phyloP scores from a whole-genome alignment of 2,329 filamentous ascomycete species.

The Trichoderma sp. region DNA sequence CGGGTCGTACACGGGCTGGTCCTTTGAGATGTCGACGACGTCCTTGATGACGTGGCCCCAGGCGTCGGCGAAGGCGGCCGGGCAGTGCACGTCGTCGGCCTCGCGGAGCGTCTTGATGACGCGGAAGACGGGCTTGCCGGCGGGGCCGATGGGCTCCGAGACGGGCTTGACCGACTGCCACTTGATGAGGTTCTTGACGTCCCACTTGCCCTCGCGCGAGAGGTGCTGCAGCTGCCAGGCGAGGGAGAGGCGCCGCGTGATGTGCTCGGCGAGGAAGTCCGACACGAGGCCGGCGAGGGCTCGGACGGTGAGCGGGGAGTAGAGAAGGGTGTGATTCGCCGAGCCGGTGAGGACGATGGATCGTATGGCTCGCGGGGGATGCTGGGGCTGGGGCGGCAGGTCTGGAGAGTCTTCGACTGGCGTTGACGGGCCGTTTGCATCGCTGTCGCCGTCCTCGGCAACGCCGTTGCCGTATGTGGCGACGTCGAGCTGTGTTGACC shows the following conservation, averaged over 20 bases:
- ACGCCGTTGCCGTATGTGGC: neutral
- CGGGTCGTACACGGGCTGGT: slow-evolving; percentile 86
- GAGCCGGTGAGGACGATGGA: slow-evolving; percentile 72
- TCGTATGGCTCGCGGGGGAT: slow-evolving; percentile 62
- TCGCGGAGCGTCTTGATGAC: slow-evolving; percentile 93
- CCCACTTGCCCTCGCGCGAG: slow-evolving; percentile 91
- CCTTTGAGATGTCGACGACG: slow-evolving; percentile 88
- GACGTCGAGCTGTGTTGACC: slow-evolving; percentile 38
- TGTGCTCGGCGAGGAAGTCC: slow-evolving; percentile 73
- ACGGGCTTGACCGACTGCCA: slow-evolving; percentile 82
- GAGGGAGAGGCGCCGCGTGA: slow-evolving; percentile 77
- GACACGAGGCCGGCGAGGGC: slow-evolving; percentile 79
- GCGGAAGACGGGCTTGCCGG: slow-evolving; percentile 65
- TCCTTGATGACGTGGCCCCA: slow-evolving; percentile 71
- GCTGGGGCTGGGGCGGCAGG: slow-evolving; percentile 52
- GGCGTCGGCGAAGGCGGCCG: slow-evolving; percentile 66
- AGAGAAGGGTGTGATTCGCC: slow-evolving; percentile 82
- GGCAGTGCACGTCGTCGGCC: slow-evolving; percentile 81
- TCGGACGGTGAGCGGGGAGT: slow-evolving; percentile 73
- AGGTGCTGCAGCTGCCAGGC: slow-evolving; percentile 92
- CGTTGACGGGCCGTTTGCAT: slow-evolving; percentile 50
- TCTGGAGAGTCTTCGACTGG: slow-evolving; percentile 46
- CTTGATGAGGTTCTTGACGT: slow-evolving; percentile 93
- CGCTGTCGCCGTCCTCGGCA: slow-evolving; percentile 1
- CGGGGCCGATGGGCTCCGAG: slow-evolving; percentile 69